Evolutionary conservation across 805 yeast species (phyloP), one percentile per base, ranked within the genome.

Genomic region (Yarrowia osloensis): DNA sequence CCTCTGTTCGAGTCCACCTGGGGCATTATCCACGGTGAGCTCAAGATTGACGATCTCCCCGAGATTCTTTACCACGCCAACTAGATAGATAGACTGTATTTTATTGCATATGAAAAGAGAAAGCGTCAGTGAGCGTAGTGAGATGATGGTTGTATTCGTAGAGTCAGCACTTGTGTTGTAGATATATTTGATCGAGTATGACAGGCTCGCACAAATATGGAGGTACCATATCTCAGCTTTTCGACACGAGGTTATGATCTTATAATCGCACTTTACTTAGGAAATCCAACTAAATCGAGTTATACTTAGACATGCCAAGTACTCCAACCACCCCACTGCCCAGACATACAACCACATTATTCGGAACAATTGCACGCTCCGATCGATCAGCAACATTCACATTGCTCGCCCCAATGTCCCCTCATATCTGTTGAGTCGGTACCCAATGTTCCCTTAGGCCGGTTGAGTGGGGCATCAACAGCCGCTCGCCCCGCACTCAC

Each of bases 1-100:
- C 98, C 98, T 70, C 82, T 89, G 69, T 86, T 89, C 73, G 85
- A 83, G 71, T 88, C 90, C 52, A 92, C 96, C 61, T 92, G 92
- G 79, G 88, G 86, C 75, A 90, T 94, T 72, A 85, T 91, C 67
- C 91, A 86, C 78, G 91, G 90, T 69, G 83, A 84, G 68, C 86
- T 87, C 72, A 83, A 87, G 71, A 89, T 93, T 77, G 88, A 88
- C 70, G 86, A 86, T 73, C 82, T 93, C 73, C 97, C 97, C n/a
- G 66, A 66, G 46, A 69, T 70, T 35, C 65, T 72, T 22, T 61
- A 65, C 66, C 66, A 61, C 66, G 66, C 66, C 66, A 61, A 61
- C 54, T 61, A 61, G 44, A 54, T 44, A 26, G 49, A 61, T 61
- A 61, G 66, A 61, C 54, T 61, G 54, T 61, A 61, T 33, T 44